phyloP scores from a whole-genome alignment of 164 flowering plant species.

The Amborella trichopoda region DNA sequence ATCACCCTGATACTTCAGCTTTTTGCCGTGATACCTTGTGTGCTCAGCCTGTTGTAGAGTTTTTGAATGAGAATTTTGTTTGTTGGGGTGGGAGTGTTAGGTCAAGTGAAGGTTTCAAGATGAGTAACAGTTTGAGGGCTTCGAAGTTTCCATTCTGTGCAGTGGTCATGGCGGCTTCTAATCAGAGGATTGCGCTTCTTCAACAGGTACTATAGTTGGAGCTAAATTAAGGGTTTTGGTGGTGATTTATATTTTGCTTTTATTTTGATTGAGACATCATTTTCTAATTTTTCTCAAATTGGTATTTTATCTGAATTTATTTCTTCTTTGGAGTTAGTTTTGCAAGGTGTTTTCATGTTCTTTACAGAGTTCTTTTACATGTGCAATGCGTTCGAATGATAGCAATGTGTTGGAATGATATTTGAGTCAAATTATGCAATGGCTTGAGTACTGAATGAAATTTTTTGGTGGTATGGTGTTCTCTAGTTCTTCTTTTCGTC shows the following conservation, averaged over 20 bases:
- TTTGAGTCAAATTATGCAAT: no score
- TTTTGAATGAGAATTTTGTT: slow-evolving; percentile 88
- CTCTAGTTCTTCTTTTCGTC: no score
- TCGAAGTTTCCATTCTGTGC: slow-evolving; percentile 90
- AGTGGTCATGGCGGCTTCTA: slow-evolving; percentile 79
- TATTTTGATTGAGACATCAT: no score
- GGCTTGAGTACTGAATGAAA: no score
- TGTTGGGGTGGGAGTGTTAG: slow-evolving; percentile 93
- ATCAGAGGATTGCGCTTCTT: slow-evolving; percentile 84
- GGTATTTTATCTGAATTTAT: no score
- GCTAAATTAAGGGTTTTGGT: not conserved
- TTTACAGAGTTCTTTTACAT: no score
- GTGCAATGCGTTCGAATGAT: no score
- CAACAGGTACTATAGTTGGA: slow-evolving; percentile 55
- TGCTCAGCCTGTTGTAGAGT: slow-evolving; percentile 42
- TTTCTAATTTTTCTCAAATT: no score
- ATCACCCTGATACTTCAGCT: slow-evolving; percentile 73
- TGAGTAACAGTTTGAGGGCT: slow-evolving; percentile 97
- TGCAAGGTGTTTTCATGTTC: no score
- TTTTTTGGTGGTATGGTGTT: no score
- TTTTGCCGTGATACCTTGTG: slow-evolving; percentile 74
- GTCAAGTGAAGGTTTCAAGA: slow-evolving; percentile 93
- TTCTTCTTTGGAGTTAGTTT: no score
- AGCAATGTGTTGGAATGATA: no score
- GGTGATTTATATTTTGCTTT: not conserved